A percentile compares a stretch with the other conserved stretches of the same genome.
Evolutionary conservation across 2,329 filamentous ascomycete species (phyloP).

Genomic region (Phoma sp.): DNA sequence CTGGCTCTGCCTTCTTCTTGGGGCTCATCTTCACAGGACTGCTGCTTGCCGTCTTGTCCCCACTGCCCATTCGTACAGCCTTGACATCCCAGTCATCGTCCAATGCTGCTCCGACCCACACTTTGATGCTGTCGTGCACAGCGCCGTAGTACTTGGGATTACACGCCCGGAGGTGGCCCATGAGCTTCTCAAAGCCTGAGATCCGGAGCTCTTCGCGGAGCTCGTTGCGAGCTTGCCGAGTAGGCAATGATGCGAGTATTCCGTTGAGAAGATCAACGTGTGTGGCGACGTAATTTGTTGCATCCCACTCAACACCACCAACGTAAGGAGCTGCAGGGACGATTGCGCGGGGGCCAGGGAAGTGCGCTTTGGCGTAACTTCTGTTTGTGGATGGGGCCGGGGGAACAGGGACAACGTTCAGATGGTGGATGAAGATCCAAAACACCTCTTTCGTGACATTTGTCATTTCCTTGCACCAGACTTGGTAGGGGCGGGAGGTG

Average conservation of each 20-base stretch:
- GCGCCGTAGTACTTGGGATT: conserved; percentile 97
- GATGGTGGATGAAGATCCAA: conserved; percentile 96
- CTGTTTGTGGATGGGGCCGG: conserved; percentile 39
- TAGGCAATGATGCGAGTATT: conserved; percentile 80
- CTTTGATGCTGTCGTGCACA: conserved; percentile 85
- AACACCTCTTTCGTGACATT: conserved; percentile 98
- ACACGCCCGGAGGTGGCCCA: conserved; percentile 84
- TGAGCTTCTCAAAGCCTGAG: conserved; percentile 88
- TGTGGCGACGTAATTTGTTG: conserved; percentile 92
- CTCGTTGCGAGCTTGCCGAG: conserved; percentile 71
- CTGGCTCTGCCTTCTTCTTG: conserved; percentile 48
- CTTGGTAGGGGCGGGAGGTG: conserved; percentile 82
- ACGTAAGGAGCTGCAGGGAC: conserved; percentile 95
- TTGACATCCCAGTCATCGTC: conserved; percentile 89
- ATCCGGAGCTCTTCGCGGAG: conserved; percentile 79
- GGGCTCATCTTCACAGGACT: conserved; percentile 50
- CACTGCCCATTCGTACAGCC: conserved; percentile 75
- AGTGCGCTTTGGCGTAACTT: conserved; percentile 69
- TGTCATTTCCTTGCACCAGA: conserved; percentile 92
- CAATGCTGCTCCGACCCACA: conserved; percentile 85
- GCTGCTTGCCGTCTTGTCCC: conserved; percentile 43
- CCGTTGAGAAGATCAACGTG: conserved; percentile 94
- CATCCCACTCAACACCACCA: conserved; percentile 97
- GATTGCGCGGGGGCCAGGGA: conserved; percentile 84
- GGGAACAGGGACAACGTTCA: conserved; percentile 79